A percentile compares a stretch with the other conserved stretches of the same genome.
These are phyloP conservation scores for Paradendryphiella salina DNA, from an alignment of 2,329 filamentous ascomycete species.

Conservation along the genomic window DNA sequence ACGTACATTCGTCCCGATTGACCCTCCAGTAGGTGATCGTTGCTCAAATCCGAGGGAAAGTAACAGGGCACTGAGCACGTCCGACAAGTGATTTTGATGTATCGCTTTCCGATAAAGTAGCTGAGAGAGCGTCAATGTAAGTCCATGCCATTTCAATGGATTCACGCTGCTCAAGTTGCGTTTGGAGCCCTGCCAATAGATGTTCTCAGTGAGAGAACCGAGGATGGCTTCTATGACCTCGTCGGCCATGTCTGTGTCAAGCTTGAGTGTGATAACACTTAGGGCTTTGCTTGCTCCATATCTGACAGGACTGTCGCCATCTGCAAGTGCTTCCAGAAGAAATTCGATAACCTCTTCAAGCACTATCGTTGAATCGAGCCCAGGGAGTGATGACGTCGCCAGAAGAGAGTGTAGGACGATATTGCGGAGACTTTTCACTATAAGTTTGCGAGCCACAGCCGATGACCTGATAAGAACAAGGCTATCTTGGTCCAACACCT, in stretches of 20 bases:
- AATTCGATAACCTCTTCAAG: constrained; percentile 82
- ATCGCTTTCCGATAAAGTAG: constrained; percentile 83
- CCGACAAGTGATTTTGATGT: constrained; percentile 68
- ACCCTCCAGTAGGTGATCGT: constrained; percentile 79
- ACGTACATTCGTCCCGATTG: constrained; percentile 84
- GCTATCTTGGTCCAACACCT: constrained; percentile 59
- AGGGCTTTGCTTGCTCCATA: constrained; percentile 91
- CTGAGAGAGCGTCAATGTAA: constrained; percentile 85
- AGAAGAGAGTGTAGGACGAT: constrained; percentile 68
- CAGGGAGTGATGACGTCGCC: constrained; percentile 29
- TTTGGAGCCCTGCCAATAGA: constrained; percentile 58
- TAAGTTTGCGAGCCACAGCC: constrained; percentile 76
- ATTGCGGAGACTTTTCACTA: constrained; percentile 82
- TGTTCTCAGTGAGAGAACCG: constrained; percentile 65
- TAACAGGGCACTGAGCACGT: constrained; percentile 76
- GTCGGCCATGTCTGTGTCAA: constrained; percentile 77
- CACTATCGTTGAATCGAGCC: constrained; percentile 46
- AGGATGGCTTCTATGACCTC: constrained; percentile 88
- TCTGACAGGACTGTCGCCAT: constrained; percentile 88
- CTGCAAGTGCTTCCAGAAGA: constrained; percentile 74
- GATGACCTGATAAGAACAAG: constrained; percentile 66
- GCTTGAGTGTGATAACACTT: constrained; percentile 79
- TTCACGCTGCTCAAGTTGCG: constrained; percentile 75
- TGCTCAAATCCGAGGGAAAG: constrained; percentile 88
- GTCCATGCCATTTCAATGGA: constrained; percentile 85